phyloP scores from a whole-genome alignment of 306 rosid species.

The Citrullus colocynthis region DNA sequence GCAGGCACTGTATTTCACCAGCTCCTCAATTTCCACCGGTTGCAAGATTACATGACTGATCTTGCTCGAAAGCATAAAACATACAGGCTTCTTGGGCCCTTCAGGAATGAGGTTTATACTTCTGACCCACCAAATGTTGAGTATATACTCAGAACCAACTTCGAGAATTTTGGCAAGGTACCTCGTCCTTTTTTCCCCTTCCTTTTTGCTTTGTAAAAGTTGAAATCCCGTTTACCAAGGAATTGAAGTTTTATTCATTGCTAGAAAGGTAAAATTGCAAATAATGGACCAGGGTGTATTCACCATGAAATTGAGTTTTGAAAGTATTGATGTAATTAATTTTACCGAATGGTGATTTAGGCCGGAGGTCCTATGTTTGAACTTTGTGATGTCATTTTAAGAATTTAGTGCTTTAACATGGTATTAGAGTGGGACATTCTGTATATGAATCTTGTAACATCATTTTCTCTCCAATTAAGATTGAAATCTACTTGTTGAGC shows the following conservation, averaged over 20 bases:
- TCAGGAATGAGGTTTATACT: slow-evolving; percentile 59
- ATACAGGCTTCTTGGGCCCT: slow-evolving; percentile 47
- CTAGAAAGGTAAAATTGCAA: neutral
- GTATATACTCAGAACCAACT: slow-evolving; percentile 71
- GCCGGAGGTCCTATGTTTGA: neutral
- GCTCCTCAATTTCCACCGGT: slow-evolving; percentile 46
- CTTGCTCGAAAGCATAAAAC: slow-evolving; percentile 58
- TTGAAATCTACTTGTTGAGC: neutral
- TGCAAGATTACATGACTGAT: slow-evolving; percentile 75
- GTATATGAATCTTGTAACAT: too few relatives aligned
- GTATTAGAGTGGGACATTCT: too few relatives aligned
- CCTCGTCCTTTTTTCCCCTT: too few relatives aligned
- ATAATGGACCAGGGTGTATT: neutral
- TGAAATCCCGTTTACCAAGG: neutral
- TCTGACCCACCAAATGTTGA: slow-evolving; percentile 62
- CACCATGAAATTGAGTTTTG: neutral
- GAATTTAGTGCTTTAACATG: too few relatives aligned
- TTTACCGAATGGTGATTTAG: neutral
- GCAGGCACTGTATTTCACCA: slow-evolving; percentile 64
- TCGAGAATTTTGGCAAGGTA: slow-evolving; percentile 81
- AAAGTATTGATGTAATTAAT: too few relatives aligned
- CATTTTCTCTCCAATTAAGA: neutral
- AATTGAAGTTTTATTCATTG: neutral
- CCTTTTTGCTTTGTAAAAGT: neutral
- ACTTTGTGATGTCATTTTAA: neutral